Evolutionary conservation across 2,329 filamentous ascomycete species (phyloP), one percentile per base, ranked within the genome.

Genomic region (Allantophomopsis lycopodina): DNA sequence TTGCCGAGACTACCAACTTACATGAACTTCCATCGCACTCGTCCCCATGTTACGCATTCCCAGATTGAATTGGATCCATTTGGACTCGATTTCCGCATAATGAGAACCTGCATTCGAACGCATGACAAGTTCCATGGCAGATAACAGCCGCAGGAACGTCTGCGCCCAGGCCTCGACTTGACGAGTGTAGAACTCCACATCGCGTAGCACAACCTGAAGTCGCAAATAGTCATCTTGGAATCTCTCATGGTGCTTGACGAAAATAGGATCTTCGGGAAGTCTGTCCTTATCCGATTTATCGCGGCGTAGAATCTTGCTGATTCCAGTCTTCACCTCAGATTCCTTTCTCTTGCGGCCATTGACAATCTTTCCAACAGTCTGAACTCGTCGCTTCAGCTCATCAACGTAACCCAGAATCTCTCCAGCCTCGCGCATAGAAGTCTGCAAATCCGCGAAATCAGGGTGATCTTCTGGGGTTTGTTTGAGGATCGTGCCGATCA

Each of bases 141-240:
- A 76, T 21, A 89, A 72, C 47, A 89, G 83, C 44, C 84, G 79
- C 37, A 87, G 72, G 50, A 94, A 87, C 48, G 84, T 79, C 42
- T 82, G 75, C 37, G 94, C 80, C 46, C 84, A 86, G n/a, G 73
- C 73, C 7, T 82, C 76, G 3, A 85, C 76, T 41, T 88, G 79
- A n/a, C 81, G 74, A 4, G 86, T 79, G 58, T 96, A 96, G 51
- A 80, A 86, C 53, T 95, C 86, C n/a, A 94, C 82, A 56, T 96
- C 91, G 42, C 88, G 78, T 11, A 57, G 42, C 33, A 95, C 85
- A 32, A 98, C 83, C 55, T 96, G 89, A 20, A 96, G 65, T 44
- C 89, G 82, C 45, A 95, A 79, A 58, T 87, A 95, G 56, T 95
- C 88, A 45, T 94, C 86, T 23, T 84, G 81, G 52, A 94, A 96